Evolutionary conservation across 1,139 yeast genomes (phyloP), one percentile per base, ranked within the genome.

Genomic region (Yamadazyma sp.): DNA sequence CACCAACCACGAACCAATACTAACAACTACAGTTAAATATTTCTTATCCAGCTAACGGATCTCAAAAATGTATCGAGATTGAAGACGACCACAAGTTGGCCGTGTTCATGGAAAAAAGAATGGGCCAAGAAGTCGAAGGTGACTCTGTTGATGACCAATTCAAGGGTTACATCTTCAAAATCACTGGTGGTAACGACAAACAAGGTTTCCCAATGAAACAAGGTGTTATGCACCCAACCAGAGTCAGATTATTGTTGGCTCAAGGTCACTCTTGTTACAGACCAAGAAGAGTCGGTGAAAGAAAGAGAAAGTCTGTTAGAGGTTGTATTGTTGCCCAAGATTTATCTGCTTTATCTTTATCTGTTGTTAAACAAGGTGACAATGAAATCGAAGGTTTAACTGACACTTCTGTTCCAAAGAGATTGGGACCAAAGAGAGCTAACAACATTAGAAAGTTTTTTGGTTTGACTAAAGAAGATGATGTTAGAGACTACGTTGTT

Each of bases 201-300:
- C 98, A 92, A 82, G 98, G 98, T 81, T 94, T 92, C 96, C 97
- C 98, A 78, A 92, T 94, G 98, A 92, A 90, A 78, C 98, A 92
- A 80, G 97, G 97, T 84, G 98, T 92, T 57, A 80, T 92, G 83
- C 95, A 88, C 81, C 97, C 98, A 76, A 88, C 95, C 83, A 95
- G 98, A 86, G 97, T 94, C 64, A 89, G 87, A 74, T 84, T 92
- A 65, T 82, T 94, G 70, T 81, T 92, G 70, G 72, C 96, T 61
- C 83, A 87, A 78, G 96, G 95, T 66, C 86, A 80, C 82, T 87
- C 97, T 65, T 90, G 97, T 84, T 92, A 92, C 95, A 92, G 98
- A 82, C 95, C 96, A 76, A 94, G 98, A 83, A 88, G 98, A 80
- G 68, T 76, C 56, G 98, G 98, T 84, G 98, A 92, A 83, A 88